phyloP scores from a whole-genome alignment of 2,329 filamentous ascomycete genomes.

The Sporothrix brunneoviolacea region DNA sequence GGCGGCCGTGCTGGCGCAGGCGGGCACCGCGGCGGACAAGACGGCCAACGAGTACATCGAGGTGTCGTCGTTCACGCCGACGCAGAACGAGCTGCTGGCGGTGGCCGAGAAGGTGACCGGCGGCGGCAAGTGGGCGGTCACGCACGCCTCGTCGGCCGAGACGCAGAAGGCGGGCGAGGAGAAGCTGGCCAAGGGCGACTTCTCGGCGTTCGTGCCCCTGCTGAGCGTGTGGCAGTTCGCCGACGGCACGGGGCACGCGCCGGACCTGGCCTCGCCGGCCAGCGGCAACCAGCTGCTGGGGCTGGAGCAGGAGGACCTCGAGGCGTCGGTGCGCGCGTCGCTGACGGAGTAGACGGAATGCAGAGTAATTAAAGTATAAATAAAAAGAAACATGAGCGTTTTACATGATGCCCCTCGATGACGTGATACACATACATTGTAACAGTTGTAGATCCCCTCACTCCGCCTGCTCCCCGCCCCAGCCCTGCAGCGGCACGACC shows the following conservation, averaged over 20 bases:
- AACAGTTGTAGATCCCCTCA: too few relatives aligned
- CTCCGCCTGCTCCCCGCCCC: conserved; percentile 45
- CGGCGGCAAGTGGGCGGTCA: conserved; percentile 44
- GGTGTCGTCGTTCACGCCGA: conserved; percentile 48
- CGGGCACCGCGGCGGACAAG: conserved; percentile 22
- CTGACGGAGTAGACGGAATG: conserved; percentile 5
- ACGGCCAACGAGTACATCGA: conserved; percentile 45
- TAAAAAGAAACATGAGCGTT: too few relatives aligned
- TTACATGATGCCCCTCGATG: too few relatives aligned
- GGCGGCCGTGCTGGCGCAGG: conserved; percentile 21
- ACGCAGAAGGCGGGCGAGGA: conserved; percentile 33
- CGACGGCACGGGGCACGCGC: conserved; percentile 29
- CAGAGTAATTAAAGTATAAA: too few relatives aligned
- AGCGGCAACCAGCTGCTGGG: conserved; percentile 24
- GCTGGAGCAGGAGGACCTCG: conserved; percentile 18
- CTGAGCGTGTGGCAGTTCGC: conserved; percentile 27
- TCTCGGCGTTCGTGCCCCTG: conserved; percentile 25
- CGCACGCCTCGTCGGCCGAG: conserved; percentile 28
- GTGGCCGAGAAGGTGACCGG: conserved; percentile 44
- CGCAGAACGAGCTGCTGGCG: conserved; percentile 51
- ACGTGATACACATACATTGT: too few relatives aligned
- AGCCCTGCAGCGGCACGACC: conserved; percentile 56
- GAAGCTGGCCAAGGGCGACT: conserved; percentile 36
- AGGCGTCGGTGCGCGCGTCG: conserved; percentile 14
- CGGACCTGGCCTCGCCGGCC: conserved; percentile 17